phyloP scores from a whole-genome alignment of 495 filamentous ascomycete genomes.

The Lindgomyces ingoldianus region DNA sequence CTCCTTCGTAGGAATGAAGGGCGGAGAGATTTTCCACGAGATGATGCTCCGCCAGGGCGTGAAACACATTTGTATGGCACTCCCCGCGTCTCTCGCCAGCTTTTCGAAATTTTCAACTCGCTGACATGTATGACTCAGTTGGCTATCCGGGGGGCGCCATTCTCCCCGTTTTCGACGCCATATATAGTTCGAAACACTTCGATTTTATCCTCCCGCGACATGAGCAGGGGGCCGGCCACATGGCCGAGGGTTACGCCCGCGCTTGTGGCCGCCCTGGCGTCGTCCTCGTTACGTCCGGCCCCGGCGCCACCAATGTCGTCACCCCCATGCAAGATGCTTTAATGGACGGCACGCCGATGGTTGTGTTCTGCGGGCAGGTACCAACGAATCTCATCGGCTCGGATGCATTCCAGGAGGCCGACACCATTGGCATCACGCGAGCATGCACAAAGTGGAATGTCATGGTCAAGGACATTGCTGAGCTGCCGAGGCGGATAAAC shows the following conservation, averaged over 20 bases:
- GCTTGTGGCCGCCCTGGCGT: constrained; percentile 75
- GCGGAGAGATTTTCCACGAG: constrained; percentile 97
- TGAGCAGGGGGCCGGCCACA: constrained; percentile 79
- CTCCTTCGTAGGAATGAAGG: constrained; percentile 85
- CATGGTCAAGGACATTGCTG: constrained; percentile 77
- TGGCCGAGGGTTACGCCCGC: constrained; percentile 78
- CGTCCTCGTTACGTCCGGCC: constrained; percentile 76
- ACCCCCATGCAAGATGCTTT: constrained; percentile 79
- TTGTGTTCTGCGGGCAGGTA: constrained; percentile 80
- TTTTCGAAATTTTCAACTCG: not conserved
- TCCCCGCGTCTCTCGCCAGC: not conserved
- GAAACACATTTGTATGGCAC: constrained; percentile 67
- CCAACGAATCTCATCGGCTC: constrained; percentile 70
- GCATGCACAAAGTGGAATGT: constrained; percentile 86
- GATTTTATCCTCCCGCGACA: constrained; percentile 77
- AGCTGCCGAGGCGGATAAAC: constrained; percentile 75
- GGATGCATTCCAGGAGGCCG: constrained; percentile 80
- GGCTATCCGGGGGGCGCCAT: constrained; percentile 79
- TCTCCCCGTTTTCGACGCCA: constrained; percentile 81
- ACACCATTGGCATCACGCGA: constrained; percentile 73
- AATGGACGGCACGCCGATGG: constrained; percentile 75
- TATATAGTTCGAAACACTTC: constrained; percentile 79
- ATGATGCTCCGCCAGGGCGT: constrained; percentile 95
- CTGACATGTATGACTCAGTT: constrained; percentile 47
- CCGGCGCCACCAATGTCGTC: constrained; percentile 76